Evolutionary conservation across 2,329 filamentous ascomycete species (phyloP), one percentile per base, ranked within the genome.

Genomic region (Paraconiothyrium sp.): DNA sequence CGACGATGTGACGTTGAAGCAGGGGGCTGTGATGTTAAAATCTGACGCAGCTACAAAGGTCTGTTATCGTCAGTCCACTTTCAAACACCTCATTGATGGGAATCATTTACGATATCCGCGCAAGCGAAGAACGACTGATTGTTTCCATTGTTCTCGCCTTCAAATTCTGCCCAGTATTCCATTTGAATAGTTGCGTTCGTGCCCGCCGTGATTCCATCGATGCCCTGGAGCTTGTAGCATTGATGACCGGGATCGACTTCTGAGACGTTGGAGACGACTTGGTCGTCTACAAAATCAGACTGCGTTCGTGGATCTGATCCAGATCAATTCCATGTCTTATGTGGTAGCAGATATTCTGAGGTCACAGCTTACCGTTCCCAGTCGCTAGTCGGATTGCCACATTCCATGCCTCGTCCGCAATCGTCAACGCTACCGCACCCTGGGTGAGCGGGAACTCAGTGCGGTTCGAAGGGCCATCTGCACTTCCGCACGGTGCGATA

Each of bases 381-480:
- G 86, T 84, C 0, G 87, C 85, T 56, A 89, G 82, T 57, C 83
- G 81, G 22, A 89, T 79, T 54, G 84, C 80, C 27, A 87, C 75
- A 44, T 84, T 80, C 69, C 82, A 88, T 5, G 86, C 85, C 54
- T 88, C 84, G 61, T 88, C 84, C 48, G 88, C 85, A 22, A 85
- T 82, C 7, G 85, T 83, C 3, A 89, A 78, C 1, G 86, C 81
- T 14, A 89, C 79, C 49, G 82, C 79, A 13, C 86, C 87, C 58
- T 84, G 83, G 14, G 81, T 86, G 24, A 89, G 67, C 27, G 87
- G 88, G 63, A 88, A 89, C 4, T 82, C 71, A 0, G 86, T 88
- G 58, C 87, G 78, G 63, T 86, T 86, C 0, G 74, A 76, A 2
- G 82, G 77, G 0, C 79, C 77, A 16, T 80, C 78, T 11, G 78